Conservation (phyloP, 2,329 filamentous ascomycete genomes). For the Talaromyces sp. region DNA sequence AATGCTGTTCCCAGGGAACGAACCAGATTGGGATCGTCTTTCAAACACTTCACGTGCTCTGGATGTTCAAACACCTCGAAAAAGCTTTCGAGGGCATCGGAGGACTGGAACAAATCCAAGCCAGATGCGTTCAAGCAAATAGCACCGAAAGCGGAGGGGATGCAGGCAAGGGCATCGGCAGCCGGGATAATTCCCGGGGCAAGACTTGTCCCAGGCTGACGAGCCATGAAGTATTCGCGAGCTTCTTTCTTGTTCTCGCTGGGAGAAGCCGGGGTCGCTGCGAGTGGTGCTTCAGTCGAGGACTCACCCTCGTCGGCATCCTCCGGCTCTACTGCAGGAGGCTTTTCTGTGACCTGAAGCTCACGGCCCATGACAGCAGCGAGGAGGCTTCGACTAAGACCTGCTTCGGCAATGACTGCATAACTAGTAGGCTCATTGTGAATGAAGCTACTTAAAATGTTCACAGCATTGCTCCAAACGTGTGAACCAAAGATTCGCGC, state of each 20-base stretch:
- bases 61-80: slow-evolving; percentile 97
- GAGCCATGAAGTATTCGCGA: slow-evolving; percentile 35
- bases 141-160: slow-evolving; percentile 86
- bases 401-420: slow-evolving; percentile 90
- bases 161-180: slow-evolving; percentile 80
- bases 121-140: slow-evolving; percentile 90
- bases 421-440: slow-evolving; percentile 99
- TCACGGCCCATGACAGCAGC: slow-evolving; percentile 68
- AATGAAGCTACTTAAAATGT: slow-evolving; percentile 91
- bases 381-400: slow-evolving; percentile 82
- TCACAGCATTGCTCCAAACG: slow-evolving; percentile 93
- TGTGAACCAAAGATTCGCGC: slow-evolving; percentile 81
- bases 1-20: slow-evolving; percentile 79
- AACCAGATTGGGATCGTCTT: slow-evolving; percentile 71
- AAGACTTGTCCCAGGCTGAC: slow-evolving; percentile 37
- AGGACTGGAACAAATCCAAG: slow-evolving; percentile 83
- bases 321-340: slow-evolving; percentile 27
- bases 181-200: slow-evolving; percentile 82
- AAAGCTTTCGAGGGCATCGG: slow-evolving; percentile 79
- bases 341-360: slow-evolving; percentile 39
- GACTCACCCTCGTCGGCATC: slow-evolving; percentile 33
- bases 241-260: slow-evolving; percentile 24
- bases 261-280: slow-evolving; percentile 27
- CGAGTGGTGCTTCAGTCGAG: slow-evolving; percentile 44
- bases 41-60: slow-evolving; percentile 81